Evolutionary conservation across 139 green algal genomes (phyloP), one percentile per base, ranked within the genome.

Genomic region (Coelastrella sp.): DNA sequence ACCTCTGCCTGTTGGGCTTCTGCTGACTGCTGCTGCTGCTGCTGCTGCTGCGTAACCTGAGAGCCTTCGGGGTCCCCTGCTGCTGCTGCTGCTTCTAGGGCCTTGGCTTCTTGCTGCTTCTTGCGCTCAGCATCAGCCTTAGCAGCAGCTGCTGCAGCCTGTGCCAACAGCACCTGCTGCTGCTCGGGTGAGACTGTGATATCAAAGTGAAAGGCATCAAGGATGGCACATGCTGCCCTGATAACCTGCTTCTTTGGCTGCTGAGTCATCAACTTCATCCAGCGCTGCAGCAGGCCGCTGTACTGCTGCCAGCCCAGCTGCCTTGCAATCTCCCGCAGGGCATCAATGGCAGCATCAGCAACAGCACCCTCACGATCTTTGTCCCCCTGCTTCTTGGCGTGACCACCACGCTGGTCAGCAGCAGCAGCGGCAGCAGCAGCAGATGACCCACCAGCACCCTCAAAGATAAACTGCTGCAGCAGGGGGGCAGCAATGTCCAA

Each of bases 201-300:
- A 60, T 59, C 65, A 85, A 98, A 98, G 93, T 98, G 96, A 92
- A 98, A 98, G 8, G 92, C 91, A 76, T 98, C 97, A 8, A 98
- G 89, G 27, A 99, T 93, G 15, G 92, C 86, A 83, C 96, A 98
- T 35, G 96, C 94, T 7, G 94, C 93, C 0, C 97, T 91, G 59
- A 89, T 88, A 9, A 73, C 35, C 58, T 92, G 89, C 88, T 96
- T 92, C 68, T n/a, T 75, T 6, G 85, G 35, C 8, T 61, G 19
- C 4, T 68, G 75, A 10, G 75, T 74, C 94, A 98, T 95, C 12
- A 94, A 60, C n/a, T 91, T 91, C 78, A 97, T 87, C 74, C 91
- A 94, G 25, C 89, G 91, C 61, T 89, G 85, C 24, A 99, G 93
- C 82, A 99, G 92, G 74, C 96, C 92, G 72, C 94, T 87, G 92